Percentiles rank a stretch among this genome's conserved stretches.
These are phyloP conservation scores for Mycena rebaudengoi DNA, from an alignment of 768 basidiomycete genomes.

Conservation along the genomic window DNA sequence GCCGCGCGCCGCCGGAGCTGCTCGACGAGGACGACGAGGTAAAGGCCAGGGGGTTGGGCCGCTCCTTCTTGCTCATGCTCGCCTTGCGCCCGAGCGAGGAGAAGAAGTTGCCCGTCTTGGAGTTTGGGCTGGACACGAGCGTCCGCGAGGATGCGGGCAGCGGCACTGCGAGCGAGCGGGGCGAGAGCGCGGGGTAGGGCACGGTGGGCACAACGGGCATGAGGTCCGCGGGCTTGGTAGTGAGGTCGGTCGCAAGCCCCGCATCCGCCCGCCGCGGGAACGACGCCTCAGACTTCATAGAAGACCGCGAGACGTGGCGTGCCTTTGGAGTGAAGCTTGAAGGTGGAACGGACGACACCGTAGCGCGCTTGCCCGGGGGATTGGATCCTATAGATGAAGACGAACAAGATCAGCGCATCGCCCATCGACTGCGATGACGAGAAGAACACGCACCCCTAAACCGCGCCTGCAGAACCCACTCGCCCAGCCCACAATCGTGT, in stretches of 20 bases:
- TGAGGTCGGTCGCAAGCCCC: constrained; percentile 78
- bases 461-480: constrained; percentile 74
- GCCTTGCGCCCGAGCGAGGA: constrained; percentile 77
- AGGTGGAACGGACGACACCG: constrained; percentile 51
- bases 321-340: no score
- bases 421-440: neutral
- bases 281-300: constrained; percentile 77
- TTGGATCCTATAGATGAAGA: constrained; percentile 36
- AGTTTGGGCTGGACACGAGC: constrained; percentile 50
- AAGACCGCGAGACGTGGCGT: constrained; percentile 75
- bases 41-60: constrained; percentile 15
- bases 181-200: constrained; percentile 65
- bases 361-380: constrained; percentile 35
- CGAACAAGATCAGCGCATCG: constrained; percentile 30
- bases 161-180: neutral
- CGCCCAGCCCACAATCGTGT: constrained; percentile 77
- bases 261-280: constrained; percentile 86
- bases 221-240: constrained; percentile 54
- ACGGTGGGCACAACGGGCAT: constrained; percentile 67
- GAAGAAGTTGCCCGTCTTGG: constrained; percentile 72
- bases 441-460: constrained; percentile 56
- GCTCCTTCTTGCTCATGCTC: constrained; percentile 56
- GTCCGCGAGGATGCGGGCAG: constrained; percentile 60
- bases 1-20: constrained; percentile 41
- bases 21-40: constrained; percentile 33